Conservation (phyloP, 2,329 filamentous ascomycete species). For the Tolypocladium guangdongense region DNA sequence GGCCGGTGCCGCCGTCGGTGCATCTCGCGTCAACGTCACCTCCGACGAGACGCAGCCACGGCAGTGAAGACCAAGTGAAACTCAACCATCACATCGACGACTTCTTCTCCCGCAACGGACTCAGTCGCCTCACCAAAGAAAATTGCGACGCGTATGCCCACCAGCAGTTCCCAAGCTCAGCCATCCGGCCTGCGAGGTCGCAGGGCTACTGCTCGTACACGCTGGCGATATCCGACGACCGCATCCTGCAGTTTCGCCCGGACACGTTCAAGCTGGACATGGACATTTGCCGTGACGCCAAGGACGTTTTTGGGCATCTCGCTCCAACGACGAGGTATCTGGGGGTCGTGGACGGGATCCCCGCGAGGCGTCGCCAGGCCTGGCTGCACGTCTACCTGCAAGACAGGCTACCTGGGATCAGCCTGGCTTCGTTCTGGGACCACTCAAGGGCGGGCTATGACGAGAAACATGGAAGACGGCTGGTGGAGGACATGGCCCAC, state of each 20-base stretch:
- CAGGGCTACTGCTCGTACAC: constrained; percentile 46
- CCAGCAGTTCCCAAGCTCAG: constrained; percentile 17
- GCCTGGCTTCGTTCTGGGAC: constrained; percentile 15
- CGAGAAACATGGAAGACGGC: constrained; percentile 8
- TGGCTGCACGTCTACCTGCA: constrained; percentile 30
- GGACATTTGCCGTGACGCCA: constrained; percentile 23
- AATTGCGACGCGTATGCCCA: constrained; percentile 19
- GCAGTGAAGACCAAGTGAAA: neutral
- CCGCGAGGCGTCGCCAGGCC: neutral
- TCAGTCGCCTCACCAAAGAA: constrained; percentile 4
- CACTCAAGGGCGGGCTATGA: no score
- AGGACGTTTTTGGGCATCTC: constrained; percentile 25
- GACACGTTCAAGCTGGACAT: constrained; percentile 29
- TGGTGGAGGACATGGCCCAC: constrained; percentile 30
- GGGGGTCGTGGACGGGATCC: constrained; percentile 16
- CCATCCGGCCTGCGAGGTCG: constrained; percentile 20
- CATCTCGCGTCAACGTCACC: neutral
- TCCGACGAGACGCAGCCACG: neutral
- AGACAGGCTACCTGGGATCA: constrained; percentile 28
- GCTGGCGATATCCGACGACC: constrained; percentile 24
- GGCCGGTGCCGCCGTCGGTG: neutral
- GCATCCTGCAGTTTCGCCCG: constrained; percentile 38
- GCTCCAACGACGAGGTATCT: constrained; percentile 30
- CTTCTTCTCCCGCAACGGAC: constrained; percentile 13
- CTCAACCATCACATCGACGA: neutral